These are phyloP conservation scores for Pseudevernia furfuracea DNA, from an alignment of 495 filamentous ascomycete genomes.

Conservation along the genomic window DNA sequence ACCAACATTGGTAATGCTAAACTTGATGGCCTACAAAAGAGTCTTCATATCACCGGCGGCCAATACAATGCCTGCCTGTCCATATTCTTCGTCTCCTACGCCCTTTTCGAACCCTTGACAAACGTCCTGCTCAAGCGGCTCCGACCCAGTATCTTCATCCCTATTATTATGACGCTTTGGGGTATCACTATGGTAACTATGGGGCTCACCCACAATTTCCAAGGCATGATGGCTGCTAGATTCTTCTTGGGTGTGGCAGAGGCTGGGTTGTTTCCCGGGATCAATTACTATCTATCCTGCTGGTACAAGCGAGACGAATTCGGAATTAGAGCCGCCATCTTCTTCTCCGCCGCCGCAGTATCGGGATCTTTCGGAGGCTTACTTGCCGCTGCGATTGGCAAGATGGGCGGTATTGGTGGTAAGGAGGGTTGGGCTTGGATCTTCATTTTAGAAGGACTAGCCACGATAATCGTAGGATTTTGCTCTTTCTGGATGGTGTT, in stretches of 20 bases:
- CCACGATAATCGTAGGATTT: no score
- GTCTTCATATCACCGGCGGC: constrained; percentile 54
- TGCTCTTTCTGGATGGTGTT: constrained; percentile 85
- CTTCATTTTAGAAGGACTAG: constrained; percentile 68
- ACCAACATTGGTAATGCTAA: constrained; percentile 87
- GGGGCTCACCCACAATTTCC: constrained; percentile 73
- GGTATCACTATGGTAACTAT: constrained; percentile 76
- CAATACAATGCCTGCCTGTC: constrained; percentile 74
- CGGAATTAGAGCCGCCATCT: constrained; percentile 71
- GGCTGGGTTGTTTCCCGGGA: constrained; percentile 78
- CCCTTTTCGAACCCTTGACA: constrained; percentile 77
- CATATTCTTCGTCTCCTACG: constrained; percentile 91
- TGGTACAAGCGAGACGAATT: constrained; percentile 82
- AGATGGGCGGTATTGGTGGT: constrained; percentile 64
- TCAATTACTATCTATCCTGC: constrained; percentile 82
- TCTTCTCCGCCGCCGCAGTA: constrained; percentile 81
- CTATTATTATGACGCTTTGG: constrained; percentile 52
- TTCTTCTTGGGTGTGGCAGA: constrained; percentile 82
- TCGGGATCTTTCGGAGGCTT: constrained; percentile 83
- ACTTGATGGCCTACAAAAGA: constrained; percentile 60
- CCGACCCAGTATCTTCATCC: constrained; percentile 64
- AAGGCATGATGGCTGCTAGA: constrained; percentile 71
- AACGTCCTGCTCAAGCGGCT: constrained; percentile 78
- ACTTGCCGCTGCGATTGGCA: constrained; percentile 66
- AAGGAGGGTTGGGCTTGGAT: constrained; percentile 78